Percentiles rank a stretch among this genome's conserved stretches.
Evolutionary conservation across 2,329 filamentous ascomycete genomes (phyloP).

Genomic region (Hawksworthiomyces lignivorus): DNA sequence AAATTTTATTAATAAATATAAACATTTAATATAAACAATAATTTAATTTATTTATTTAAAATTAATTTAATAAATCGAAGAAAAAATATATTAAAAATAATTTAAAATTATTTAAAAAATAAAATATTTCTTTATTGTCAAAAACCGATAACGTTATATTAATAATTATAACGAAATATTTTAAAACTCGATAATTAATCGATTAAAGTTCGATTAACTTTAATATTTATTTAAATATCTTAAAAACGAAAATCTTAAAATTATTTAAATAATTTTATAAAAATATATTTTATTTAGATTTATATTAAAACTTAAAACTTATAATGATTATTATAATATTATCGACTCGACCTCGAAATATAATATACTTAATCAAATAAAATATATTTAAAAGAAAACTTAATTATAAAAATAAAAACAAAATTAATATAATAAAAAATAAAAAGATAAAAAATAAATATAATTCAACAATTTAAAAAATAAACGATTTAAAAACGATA

Average conservation of each 20-base stretch:
- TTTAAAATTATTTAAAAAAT: background rate
- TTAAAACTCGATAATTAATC: background rate
- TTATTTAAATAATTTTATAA: constrained; percentile 3
- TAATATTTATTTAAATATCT: no score
- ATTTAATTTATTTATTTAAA: no score
- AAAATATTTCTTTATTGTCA: background rate
- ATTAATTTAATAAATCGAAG: no score
- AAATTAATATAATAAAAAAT: no score
- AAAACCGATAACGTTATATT: background rate
- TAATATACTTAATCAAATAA: background rate
- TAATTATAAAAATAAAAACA: no score
- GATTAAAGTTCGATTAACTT: background rate
- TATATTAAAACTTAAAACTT: background rate
- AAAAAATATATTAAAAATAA: no score
- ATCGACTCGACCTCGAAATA: background rate
- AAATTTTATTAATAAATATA: constrained; percentile 1
- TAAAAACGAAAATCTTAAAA: background rate
- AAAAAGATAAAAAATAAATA: no score
- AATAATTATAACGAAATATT: background rate
- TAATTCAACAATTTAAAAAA: no score
- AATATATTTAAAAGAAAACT: background rate
- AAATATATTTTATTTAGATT: constrained; percentile 1
- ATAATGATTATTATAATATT: background rate
- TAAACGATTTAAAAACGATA: no score
- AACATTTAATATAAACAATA: no score